A percentile compares a stretch with the other conserved stretches of the same genome.
phyloP scores from a whole-genome alignment of 768 basidiomycete genomes.

The Lepiota venenata region DNA sequence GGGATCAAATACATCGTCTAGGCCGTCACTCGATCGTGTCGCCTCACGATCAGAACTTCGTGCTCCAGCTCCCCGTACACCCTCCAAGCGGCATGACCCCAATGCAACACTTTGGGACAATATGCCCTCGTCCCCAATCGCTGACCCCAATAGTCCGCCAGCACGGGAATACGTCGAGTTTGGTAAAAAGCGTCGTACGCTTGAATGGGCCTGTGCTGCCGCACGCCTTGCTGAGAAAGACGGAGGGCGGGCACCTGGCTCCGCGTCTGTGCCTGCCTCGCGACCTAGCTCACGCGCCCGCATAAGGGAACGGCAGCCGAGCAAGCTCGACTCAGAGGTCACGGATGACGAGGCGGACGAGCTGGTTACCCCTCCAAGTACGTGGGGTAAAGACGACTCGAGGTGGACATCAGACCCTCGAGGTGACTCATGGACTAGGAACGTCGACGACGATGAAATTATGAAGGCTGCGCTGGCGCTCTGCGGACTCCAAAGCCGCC shows the following conservation, averaged over 20 bases:
- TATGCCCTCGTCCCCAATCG: constrained; percentile 64
- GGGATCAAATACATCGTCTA: constrained; percentile 21
- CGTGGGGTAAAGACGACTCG: constrained; percentile 38
- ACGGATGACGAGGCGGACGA: constrained; percentile 68
- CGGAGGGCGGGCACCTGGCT: constrained; percentile 14
- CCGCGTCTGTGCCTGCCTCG: constrained; percentile 4
- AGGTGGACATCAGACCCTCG: constrained; percentile 30
- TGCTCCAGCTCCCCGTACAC: constrained; percentile 36
- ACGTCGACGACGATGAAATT: constrained; percentile 50
- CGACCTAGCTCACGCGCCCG: constrained; percentile 11
- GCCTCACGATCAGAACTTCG: constrained; percentile 53
- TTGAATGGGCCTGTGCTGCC: constrained; percentile 77
- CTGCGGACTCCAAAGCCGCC: constrained; percentile 48
- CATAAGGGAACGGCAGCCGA: constrained; percentile 10
- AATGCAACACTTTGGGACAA: constrained; percentile 44
- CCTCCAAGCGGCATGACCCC: constrained; percentile 32
- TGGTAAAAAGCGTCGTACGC: constrained; percentile 44
- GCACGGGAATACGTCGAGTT: constrained; percentile 45
- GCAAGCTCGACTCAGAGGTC: constrained; percentile 32
- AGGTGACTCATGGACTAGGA: constrained; percentile 10
- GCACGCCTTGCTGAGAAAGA: constrained; percentile 48
- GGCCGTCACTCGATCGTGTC: constrained; percentile 55
- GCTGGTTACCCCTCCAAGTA: constrained; percentile 60
- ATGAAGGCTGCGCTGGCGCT: constrained; percentile 69
- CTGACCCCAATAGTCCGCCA: constrained; percentile 49